Conservation (phyloP, 1,139 yeast species). For the Pichia sp. region DNA sequence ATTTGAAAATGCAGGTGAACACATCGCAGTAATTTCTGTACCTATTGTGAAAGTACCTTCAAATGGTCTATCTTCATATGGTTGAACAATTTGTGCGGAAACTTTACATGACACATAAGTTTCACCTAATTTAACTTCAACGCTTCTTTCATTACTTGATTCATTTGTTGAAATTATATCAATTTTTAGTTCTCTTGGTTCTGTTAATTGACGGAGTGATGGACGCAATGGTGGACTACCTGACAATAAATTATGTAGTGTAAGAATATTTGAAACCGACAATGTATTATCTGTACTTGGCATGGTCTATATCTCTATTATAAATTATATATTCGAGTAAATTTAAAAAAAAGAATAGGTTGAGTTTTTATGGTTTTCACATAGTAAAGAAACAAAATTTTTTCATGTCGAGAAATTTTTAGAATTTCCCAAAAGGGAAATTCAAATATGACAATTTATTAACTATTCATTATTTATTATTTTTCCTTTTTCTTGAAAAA, state of each 20-base stretch:
- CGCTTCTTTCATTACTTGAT: constrained; percentile 48
- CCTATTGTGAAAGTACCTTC: constrained; percentile 84
- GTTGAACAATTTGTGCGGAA: constrained; percentile 72
- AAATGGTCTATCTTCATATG: constrained; percentile 87
- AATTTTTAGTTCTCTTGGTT: constrained; percentile 37
- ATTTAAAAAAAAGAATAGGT: neutral
- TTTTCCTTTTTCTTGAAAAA: constrained; percentile 35
- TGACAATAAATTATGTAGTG: constrained; percentile 11
- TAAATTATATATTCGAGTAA: neutral
- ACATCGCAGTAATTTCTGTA: constrained; percentile 87
- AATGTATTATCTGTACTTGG: constrained; percentile 13
- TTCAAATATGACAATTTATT: neutral
- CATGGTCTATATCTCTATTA: constrained; percentile 1
- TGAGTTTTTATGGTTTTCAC: neutral
- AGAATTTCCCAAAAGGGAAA: constrained; percentile 2
- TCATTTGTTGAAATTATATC: constrained; percentile 54
- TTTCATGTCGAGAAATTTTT: constrained; percentile 3
- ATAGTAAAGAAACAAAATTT: constrained; percentile 1
- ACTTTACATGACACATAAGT: constrained; percentile 73
- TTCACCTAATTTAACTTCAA: constrained; percentile 67
- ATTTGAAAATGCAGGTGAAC: constrained; percentile 75
- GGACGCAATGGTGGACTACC: constrained; percentile 15
- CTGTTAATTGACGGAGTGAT: constrained; percentile 13
- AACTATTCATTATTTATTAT: no score
- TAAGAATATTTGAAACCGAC: constrained; percentile 14